A percentile compares a stretch with the other conserved stretches of the same genome.
These are phyloP conservation scores for Populus hybrid DNA, from an alignment of 441 rosid species.

Conservation along the genomic window DNA sequence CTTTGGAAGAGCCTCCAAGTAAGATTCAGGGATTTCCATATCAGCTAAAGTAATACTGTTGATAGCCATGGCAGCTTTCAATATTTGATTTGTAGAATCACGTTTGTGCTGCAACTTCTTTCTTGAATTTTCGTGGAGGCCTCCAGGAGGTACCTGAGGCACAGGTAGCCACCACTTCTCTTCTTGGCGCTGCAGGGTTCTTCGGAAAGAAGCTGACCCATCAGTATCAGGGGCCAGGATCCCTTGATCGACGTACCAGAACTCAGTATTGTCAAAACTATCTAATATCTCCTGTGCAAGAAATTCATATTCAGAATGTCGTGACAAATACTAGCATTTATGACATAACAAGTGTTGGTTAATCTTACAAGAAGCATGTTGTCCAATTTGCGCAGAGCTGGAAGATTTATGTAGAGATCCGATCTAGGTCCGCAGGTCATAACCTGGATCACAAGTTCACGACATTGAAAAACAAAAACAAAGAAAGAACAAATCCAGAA, in stretches of 20 bases:
- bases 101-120: slow-evolving; percentile 88
- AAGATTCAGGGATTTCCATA: slow-evolving; percentile 89
- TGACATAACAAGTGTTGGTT: slow-evolving; percentile 9
- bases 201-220: slow-evolving; percentile 73
- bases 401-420: slow-evolving; percentile 84
- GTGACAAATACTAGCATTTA: not conserved
- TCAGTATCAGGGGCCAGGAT: slow-evolving; percentile 70
- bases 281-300: slow-evolving; percentile 75
- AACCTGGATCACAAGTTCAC: slow-evolving; percentile 47
- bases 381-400: slow-evolving; percentile 87
- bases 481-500: not conserved
- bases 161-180: slow-evolving; percentile 99
- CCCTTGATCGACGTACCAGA: slow-evolving; percentile 97
- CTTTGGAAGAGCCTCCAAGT: slow-evolving; percentile 87
- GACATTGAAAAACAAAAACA: not conserved
- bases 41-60: slow-evolving; percentile 75
- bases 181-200: slow-evolving; percentile 83
- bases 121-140: slow-evolving; percentile 72
- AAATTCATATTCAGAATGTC: slow-evolving; percentile 13
- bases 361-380: slow-evolving; percentile 94
- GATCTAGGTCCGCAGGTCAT: slow-evolving; percentile 94
- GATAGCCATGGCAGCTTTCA: slow-evolving; percentile 98
- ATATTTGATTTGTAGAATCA: slow-evolving; percentile 90
- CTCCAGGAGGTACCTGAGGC: slow-evolving; percentile 84
- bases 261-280: slow-evolving; percentile 71